These are phyloP conservation scores for Ophiostoma angusticollis DNA, from an alignment of 2,329 filamentous ascomycete genomes.

Conservation along the genomic window DNA sequence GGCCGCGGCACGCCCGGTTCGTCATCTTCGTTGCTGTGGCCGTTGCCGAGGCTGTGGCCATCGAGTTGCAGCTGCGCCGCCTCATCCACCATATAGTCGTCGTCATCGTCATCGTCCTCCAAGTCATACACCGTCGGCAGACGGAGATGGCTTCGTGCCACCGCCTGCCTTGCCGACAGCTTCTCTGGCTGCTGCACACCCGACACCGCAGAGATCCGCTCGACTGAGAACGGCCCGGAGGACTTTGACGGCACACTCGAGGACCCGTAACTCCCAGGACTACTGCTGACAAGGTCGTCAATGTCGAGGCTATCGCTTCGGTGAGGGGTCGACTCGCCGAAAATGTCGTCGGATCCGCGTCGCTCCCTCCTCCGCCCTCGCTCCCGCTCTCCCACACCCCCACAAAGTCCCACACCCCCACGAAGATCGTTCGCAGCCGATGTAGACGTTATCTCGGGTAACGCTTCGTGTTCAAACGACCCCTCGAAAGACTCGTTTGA, in stretches of 20 bases:
- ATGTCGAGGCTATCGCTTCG: conserved; percentile 18
- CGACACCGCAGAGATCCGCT: no score
- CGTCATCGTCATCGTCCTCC: background rate
- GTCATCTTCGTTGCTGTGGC: conserved; percentile 5
- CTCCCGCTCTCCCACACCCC: no score
- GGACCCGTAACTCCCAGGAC: conserved; percentile 8
- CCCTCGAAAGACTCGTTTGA: conserved; percentile 16
- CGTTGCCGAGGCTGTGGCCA: background rate
- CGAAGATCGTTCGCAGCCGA: no score
- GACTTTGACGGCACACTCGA: no score
- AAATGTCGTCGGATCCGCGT: background rate
- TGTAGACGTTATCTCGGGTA: no score
- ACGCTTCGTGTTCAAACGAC: no score
- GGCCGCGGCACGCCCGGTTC: conserved; percentile 18
- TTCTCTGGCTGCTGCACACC: background rate
- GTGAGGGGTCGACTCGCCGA: conserved; percentile 17
- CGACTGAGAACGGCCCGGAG: no score
- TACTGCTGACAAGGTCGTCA: conserved; percentile 13
- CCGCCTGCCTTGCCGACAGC: no score
- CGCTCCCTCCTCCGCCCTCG: no score
- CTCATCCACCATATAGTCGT: conserved; percentile 1
- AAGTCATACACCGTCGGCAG: conserved; percentile 3
- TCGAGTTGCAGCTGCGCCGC: background rate
- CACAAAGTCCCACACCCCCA: no score
- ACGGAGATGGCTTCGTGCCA: no score